Conservation (phyloP, 768 basidiomycete genomes). For the Boletus rubroflammeus region DNA sequence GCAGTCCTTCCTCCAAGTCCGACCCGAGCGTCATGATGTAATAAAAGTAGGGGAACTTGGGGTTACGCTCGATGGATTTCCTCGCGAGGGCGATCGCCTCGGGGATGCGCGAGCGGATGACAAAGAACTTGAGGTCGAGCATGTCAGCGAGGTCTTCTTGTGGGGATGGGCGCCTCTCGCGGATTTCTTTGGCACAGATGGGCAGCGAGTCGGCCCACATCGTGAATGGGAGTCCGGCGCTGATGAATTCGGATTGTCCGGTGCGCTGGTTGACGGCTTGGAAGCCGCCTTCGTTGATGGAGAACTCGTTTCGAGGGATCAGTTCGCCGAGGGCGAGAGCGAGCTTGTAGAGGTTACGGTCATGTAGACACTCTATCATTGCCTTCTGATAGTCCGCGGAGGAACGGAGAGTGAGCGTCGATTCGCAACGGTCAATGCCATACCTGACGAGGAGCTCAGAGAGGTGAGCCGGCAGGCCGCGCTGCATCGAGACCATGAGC, state of each 20-base stretch:
- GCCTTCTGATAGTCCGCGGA: conserved; percentile 47
- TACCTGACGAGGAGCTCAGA: conserved; percentile 46
- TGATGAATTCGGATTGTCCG: conserved; percentile 38
- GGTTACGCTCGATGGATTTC: conserved; percentile 49
- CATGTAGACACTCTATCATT: conserved; percentile 47
- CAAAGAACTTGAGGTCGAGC: conserved; percentile 56
- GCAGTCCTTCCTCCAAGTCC: conserved; percentile 48
- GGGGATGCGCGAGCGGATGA: conserved; percentile 46
- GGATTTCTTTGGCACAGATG: conserved; percentile 54
- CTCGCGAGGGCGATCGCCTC: conserved; percentile 49
- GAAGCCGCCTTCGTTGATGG: conserved; percentile 55
- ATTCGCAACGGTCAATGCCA: conserved; percentile 46
- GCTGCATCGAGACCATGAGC: conserved; percentile 40
- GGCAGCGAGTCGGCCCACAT: conserved; percentile 60
- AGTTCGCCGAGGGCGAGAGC: conserved; percentile 47
- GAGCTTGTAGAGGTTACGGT: conserved; percentile 48
- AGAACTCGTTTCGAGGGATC: conserved; percentile 58
- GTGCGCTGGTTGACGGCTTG: conserved; percentile 42
- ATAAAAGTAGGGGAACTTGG: conserved; percentile 60
- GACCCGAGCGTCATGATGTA: conserved; percentile 54
- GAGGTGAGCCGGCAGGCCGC: conserved; percentile 46
- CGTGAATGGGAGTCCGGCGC: conserved; percentile 55
- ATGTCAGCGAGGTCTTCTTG: conserved; percentile 59
- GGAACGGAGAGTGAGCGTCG: conserved; percentile 39
- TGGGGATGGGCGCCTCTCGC: conserved; percentile 36